Percentiles rank a stretch among this genome's conserved stretches.
phyloP scores from a whole-genome alignment of 441 rosid genomes.

The Populus hybrid region DNA sequence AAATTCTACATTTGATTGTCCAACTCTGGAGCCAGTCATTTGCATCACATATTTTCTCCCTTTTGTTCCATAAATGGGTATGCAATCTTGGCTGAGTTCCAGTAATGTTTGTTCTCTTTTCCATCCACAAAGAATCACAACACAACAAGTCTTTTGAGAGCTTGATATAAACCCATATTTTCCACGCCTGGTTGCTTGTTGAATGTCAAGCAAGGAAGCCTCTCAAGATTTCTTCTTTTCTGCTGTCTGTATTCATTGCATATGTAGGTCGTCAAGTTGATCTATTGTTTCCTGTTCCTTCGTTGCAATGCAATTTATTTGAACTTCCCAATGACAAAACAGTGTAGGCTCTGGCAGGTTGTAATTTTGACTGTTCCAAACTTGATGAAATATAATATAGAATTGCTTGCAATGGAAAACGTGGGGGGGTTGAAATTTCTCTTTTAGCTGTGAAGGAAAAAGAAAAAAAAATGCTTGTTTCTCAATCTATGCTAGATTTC shows the following conservation, averaged over 20 bases:
- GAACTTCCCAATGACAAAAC: background rate
- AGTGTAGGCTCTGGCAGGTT: background rate
- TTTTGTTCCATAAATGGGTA: constrained; percentile 96
- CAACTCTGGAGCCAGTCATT: constrained; percentile 98
- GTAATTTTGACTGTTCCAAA: background rate
- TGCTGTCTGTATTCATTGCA: background rate
- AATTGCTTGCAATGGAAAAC: background rate
- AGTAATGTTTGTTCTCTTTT: background rate
- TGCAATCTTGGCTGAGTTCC: constrained; percentile 1
- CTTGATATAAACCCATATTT: background rate
- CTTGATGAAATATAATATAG: background rate
- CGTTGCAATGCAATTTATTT: background rate
- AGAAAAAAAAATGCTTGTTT: background rate
- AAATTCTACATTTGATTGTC: constrained; percentile 78
- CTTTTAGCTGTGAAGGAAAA: background rate
- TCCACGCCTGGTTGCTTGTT: background rate
- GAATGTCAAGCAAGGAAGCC: background rate
- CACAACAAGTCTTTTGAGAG: background rate
- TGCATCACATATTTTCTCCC: constrained; percentile 83
- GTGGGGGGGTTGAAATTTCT: background rate
- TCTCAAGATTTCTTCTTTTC: background rate
- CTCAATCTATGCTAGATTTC: background rate
- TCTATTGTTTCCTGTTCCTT: background rate
- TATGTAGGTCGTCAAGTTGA: background rate
- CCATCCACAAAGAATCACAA: background rate